These are phyloP conservation scores for Chondrus crispus DNA, from an alignment of 23 red algal genomes.

Conservation along the genomic window DNA sequence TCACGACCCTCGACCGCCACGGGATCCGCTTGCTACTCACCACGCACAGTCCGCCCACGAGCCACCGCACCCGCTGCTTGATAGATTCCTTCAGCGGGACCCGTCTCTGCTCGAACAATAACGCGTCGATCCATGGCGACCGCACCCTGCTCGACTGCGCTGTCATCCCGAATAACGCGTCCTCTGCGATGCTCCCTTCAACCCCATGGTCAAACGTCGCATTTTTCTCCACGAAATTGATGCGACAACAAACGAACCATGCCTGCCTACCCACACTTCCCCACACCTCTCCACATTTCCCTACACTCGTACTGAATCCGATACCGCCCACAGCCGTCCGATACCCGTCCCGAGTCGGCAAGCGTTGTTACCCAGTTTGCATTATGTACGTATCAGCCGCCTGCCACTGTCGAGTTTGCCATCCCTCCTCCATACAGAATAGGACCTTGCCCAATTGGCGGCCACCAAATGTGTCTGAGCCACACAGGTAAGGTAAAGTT, in stretches of 20 bases:
- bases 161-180: constrained; percentile 66
- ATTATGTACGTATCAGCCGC: not conserved
- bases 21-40: constrained; percentile 24
- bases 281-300: no score
- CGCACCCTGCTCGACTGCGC: constrained; percentile 46
- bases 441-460: constrained; percentile 68
- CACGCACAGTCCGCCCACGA: constrained; percentile 49
- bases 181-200: constrained; percentile 65
- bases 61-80: constrained; percentile 74
- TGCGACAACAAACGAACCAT: constrained; percentile 73
- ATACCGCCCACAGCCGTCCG: constrained; percentile 68
- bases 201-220: constrained; percentile 69
- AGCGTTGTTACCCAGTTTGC: constrained; percentile 69
- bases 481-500: constrained; percentile 30
- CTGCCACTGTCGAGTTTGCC: not conserved
- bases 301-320: constrained; percentile 56
- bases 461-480: constrained; percentile 28
- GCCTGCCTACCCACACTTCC: constrained; percentile 82
- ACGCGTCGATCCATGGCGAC: constrained; percentile 65
- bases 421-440: constrained; percentile 56
- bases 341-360: constrained; percentile 62
- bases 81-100: constrained; percentile 59
- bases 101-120: constrained; percentile 70
- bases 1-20: constrained; percentile 3
- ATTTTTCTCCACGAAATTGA: constrained; percentile 42